Evolutionary conservation across 164 flowering plant species (phyloP), one percentile per base, ranked within the genome.

Genomic region (Vitis riparia): DNA sequence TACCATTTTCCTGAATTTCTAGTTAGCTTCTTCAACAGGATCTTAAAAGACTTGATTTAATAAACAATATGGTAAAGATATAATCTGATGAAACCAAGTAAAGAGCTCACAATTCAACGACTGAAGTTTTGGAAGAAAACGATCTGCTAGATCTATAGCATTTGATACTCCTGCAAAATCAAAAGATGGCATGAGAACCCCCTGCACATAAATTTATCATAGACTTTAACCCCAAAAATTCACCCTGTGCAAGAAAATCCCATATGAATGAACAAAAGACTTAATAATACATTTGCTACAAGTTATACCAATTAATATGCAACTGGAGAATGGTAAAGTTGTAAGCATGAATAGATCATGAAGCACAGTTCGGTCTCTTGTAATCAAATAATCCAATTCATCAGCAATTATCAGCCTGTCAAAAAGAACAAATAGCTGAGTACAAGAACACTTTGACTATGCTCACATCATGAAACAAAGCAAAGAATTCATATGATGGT

Each of bases 331-430:
- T 59, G 95, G 94, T 12, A 84, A 70, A 49, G 88, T 88, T 69
- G 99, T 93, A 10, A 96, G 95, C 98, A 91, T 92, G 81, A 91
- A 96, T 63, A 96, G 93, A 78, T 92, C 98, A 78, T 96, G 95
- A 76, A 96, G 97, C 78, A 93, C 94, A 15, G 89, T 83, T 12
- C 89, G 76, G 71, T 92, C 99, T 77, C 68, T 92, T 7, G 97
- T 93, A 19, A 96, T 88, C 68, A 91, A 79, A 76, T 88, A 93
- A 82, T 94, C 99, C 86, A 94, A 78, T 82, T 94, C 99, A 82
- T 94, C 99, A 44, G 87, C 89, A 68, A 94, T 73, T 68, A 94
- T 70, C 73, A 92, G 49, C 89, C 98, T 94, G 87, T 71, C 29
- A 67, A 17, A 59, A 67, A 29, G 55, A 52, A 60, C 12, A 55